These are phyloP conservation scores for Hymenoscyphus repandus DNA, from an alignment of 2,329 filamentous ascomycete genomes.

Conservation along the genomic window DNA sequence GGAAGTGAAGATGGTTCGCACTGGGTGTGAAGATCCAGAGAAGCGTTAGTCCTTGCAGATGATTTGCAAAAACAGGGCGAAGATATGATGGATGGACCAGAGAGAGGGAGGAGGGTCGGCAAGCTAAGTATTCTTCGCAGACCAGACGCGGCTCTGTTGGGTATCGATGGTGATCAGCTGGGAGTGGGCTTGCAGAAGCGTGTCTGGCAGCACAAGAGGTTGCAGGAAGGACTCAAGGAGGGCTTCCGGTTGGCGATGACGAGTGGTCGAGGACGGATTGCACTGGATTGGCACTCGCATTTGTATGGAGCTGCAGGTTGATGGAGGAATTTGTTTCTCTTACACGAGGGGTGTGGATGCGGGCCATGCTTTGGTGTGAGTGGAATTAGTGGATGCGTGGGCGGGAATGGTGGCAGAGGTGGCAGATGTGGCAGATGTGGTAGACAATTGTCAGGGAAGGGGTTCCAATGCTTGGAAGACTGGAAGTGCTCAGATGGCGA, in stretches of 20 bases:
- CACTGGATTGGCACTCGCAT: too few relatives aligned
- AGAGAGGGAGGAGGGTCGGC: conserved; percentile 15
- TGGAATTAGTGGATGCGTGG: too few relatives aligned
- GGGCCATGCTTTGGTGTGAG: too few relatives aligned
- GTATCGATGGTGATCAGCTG: conserved; percentile 12
- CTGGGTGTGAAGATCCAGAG: conserved; percentile 1
- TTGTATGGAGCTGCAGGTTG: too few relatives aligned
- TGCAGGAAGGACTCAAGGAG: neutral
- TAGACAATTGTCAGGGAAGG: too few relatives aligned
- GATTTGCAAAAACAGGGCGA: conserved; percentile 24
- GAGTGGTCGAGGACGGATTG: neutral
- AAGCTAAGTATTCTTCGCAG: conserved; percentile 25
- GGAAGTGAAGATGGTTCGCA: conserved; percentile 12
- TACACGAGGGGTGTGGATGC: too few relatives aligned
- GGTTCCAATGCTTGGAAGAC: too few relatives aligned
- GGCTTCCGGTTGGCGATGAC: conserved; percentile 1
- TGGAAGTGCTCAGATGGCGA: too few relatives aligned
- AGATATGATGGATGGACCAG: conserved; percentile 8
- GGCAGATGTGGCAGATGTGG: too few relatives aligned
- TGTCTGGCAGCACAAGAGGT: conserved; percentile 3
- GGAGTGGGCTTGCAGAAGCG: conserved; percentile 9
- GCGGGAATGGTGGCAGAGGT: too few relatives aligned
- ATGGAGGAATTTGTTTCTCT: too few relatives aligned
- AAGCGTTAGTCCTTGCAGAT: conserved; percentile 18
- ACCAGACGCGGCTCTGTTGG: conserved; percentile 19